These are phyloP conservation scores for Xylariaceae sp. DNA, from an alignment of 2,329 filamentous ascomycete genomes.

Conservation along the genomic window DNA sequence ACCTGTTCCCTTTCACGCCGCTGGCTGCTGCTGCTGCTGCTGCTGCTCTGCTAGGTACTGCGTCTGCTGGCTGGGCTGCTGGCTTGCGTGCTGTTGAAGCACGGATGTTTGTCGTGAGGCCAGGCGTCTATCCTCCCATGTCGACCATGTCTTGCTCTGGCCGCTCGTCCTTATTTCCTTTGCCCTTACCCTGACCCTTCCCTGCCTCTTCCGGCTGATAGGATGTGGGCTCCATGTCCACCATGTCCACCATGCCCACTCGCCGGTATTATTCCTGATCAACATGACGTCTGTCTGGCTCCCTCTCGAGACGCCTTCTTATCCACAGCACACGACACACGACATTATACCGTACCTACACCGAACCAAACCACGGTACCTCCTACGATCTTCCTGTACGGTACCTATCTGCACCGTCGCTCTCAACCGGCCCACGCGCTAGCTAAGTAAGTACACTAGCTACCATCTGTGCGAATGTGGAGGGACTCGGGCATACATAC, in stretches of 20 bases:
- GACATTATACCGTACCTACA: not conserved
- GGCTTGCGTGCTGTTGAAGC: not conserved
- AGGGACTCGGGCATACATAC: conserved; percentile 8
- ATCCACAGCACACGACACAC: not conserved
- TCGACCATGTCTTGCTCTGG: conserved; percentile 9
- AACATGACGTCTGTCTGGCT: conserved; percentile 18
- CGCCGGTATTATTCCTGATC: not conserved
- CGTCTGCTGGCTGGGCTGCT: too few species aligned
- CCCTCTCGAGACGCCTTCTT: conserved; percentile 4
- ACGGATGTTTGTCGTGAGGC: not conserved
- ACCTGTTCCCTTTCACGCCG: not conserved
- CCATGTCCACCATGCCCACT: too few species aligned
- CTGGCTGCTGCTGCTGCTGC: too few species aligned
- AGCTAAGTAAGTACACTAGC: conserved; percentile 1
- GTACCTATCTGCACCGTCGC: conserved; percentile 9
- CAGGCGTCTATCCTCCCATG: not conserved
- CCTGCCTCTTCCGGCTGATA: conserved; percentile 3
- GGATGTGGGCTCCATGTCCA: not conserved
- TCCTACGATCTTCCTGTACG: not conserved
- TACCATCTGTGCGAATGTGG: conserved; percentile 15
- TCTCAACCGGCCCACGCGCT: conserved; percentile 17
- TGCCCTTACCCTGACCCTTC: conserved; percentile 5
- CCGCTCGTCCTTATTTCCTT: not conserved
- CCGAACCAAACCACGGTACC: not conserved
- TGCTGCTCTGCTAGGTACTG: too few species aligned